Evolutionary conservation across 441 rosid genomes (phyloP), one percentile per base, ranked within the genome.

Genomic region (Gossypium schwendimanii): DNA sequence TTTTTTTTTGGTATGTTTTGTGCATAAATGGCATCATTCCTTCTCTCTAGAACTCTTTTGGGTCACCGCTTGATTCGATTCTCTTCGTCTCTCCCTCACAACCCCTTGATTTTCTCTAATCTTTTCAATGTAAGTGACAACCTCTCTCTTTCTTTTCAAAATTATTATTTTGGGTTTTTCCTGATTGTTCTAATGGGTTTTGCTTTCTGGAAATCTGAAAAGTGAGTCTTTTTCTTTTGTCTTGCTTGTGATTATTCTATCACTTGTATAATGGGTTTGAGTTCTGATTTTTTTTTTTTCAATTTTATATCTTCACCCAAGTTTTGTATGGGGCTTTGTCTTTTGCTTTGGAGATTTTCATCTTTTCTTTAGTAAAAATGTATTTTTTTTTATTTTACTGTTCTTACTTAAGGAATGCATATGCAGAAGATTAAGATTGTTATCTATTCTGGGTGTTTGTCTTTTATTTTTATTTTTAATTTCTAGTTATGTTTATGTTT

Each of bases 21-120:
- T 50, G 55, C 21, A 1, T 87, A 81, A 68, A 88, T 88, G 97
- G 95, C 90, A 75, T 81, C 88, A 12, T 4, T 83, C 23, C 78
- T 78, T 83, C 72, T 84, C 79, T 60, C 82, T 63, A 85, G 83
- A 73, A 36, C 84, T 73, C 72, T 84, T 5, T 70, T 77, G 70
- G 83, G 82, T 74, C 82, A 72, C 62, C 79, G 88, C 78, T 57
- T 82, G 65, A 49, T 83, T 78, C 70, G 47, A 31, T 65, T 77
- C 57, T 74, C 87, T 0, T 61, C 73, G 24, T 72, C 84, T 66
- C 57, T 75, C 69, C 76, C 87, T 0, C 39, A 28, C 49, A 79
- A 75, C 69, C 60, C 76, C 61, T 78, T 47, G 69, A 21, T 62
- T 72, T 63, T 81, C 63, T 36, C 84, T 20, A 10, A 83, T 69